These are phyloP conservation scores for Citrullus mucosospermus DNA, from an alignment of 306 rosid genomes.

Conservation along the genomic window DNA sequence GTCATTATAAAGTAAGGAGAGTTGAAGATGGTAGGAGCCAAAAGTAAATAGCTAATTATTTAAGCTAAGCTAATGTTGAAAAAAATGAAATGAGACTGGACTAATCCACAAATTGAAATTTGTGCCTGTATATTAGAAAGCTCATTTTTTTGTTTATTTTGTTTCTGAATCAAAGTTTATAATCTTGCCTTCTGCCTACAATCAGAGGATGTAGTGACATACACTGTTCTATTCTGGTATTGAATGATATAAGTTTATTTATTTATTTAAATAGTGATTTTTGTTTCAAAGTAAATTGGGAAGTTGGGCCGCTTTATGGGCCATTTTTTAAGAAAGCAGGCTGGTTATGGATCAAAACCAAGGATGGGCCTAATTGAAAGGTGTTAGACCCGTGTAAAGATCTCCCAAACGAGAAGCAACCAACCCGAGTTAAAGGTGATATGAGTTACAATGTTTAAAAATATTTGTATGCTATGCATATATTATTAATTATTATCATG, in stretches of 20 bases:
- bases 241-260: background rate
- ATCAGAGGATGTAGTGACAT: background rate
- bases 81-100: background rate
- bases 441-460: too few relatives aligned
- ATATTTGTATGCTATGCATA: too few relatives aligned
- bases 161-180: background rate
- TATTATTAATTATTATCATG: too few relatives aligned
- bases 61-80: constrained; percentile 2
- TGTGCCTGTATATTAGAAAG: constrained; percentile 3
- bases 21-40: background rate
- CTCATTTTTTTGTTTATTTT: background rate
- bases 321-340: background rate
- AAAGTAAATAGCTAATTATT: constrained; percentile 1
- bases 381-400: background rate
- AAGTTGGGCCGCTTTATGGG: background rate
- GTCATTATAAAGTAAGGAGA: background rate
- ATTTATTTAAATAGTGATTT: background rate
- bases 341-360: background rate
- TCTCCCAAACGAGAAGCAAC: background rate
- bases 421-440: background rate
- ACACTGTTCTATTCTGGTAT: background rate
- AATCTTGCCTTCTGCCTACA: background rate
- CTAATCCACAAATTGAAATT: background rate
- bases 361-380: background rate
- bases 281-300: background rate